Percentiles rank a stretch among this genome's conserved stretches.
These are phyloP conservation scores for Apocynum venetum DNA, from an alignment of 257 asterid genomes.

Conservation along the genomic window DNA sequence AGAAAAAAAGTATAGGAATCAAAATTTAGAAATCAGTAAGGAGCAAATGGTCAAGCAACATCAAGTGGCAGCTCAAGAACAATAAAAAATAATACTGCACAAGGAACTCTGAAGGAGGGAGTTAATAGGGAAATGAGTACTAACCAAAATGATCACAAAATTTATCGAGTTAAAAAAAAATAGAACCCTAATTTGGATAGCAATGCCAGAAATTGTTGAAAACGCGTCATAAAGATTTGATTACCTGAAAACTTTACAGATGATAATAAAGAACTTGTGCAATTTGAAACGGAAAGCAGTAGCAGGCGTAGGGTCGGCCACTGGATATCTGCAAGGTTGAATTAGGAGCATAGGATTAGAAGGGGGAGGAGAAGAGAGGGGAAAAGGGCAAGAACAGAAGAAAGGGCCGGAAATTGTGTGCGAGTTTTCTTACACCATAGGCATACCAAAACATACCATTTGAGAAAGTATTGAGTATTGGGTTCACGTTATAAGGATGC, in stretches of 20 bases:
- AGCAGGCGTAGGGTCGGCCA: neutral
- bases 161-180: neutral
- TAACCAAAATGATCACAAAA: neutral
- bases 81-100: neutral
- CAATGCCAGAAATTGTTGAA: neutral
- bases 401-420: neutral
- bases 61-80: neutral
- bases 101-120: neutral
- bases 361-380: neutral
- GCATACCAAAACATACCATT: neutral
- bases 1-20: neutral
- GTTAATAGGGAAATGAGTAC: neutral
- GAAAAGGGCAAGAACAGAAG: neutral
- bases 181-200: neutral
- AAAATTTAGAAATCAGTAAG: neutral
- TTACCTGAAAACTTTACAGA: neutral
- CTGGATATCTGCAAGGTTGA: neutral
- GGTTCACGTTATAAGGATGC: neutral
- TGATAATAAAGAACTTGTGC: neutral
- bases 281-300: neutral
- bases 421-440: neutral
- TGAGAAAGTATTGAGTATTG: neutral
- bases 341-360: neutral
- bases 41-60: neutral
- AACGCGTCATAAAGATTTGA: neutral